Evolutionary conservation across 2,329 filamentous ascomycete genomes (phyloP).

Genomic region (Lithohypha guttulata): DNA sequence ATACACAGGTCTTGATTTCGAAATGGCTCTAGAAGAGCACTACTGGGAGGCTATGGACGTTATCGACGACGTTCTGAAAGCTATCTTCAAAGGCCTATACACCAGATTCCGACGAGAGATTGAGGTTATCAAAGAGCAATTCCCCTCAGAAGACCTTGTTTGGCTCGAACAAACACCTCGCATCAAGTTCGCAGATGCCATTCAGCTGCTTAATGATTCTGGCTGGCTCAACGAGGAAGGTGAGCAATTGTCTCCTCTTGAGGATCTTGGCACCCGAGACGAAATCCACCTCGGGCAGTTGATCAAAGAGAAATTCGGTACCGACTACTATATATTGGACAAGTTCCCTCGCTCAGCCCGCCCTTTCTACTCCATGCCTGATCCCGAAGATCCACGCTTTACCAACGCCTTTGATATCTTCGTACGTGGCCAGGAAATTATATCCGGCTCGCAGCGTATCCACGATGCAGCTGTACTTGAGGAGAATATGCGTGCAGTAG

Average conservation of each 20-base stretch:
- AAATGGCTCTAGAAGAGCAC: slow-evolving; percentile 82
- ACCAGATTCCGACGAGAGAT: slow-evolving; percentile 60
- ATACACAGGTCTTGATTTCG: slow-evolving; percentile 83
- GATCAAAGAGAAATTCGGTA: slow-evolving; percentile 74
- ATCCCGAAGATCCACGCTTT: slow-evolving; percentile 57
- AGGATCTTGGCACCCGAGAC: slow-evolving; percentile 74
- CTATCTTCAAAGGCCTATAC: slow-evolving; percentile 64
- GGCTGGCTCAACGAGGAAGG: slow-evolving; percentile 70
- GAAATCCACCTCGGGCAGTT: slow-evolving; percentile 78
- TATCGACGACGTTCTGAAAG: slow-evolving; percentile 71
- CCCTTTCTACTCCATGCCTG: slow-evolving; percentile 85
- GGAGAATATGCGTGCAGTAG: slow-evolving; percentile 62
- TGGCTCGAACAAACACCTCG: slow-evolving; percentile 79
- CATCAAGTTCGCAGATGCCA: slow-evolving; percentile 66
- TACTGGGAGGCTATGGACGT: slow-evolving; percentile 78
- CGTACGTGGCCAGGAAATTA: slow-evolving; percentile 82
- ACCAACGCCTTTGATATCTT: slow-evolving; percentile 97
- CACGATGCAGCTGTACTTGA: slow-evolving; percentile 66
- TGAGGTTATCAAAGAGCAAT: slow-evolving; percentile 68
- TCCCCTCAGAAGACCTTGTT: slow-evolving; percentile 75
- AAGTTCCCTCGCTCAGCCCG: slow-evolving; percentile 78
- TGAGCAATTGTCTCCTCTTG: slow-evolving; percentile 55
- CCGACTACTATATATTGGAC: slow-evolving; percentile 89
- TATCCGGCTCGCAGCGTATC: slow-evolving; percentile 87
- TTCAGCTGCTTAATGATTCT: slow-evolving; percentile 68